phyloP scores from a whole-genome alignment of 345 rosid species.

The Citrus trifoliata region DNA sequence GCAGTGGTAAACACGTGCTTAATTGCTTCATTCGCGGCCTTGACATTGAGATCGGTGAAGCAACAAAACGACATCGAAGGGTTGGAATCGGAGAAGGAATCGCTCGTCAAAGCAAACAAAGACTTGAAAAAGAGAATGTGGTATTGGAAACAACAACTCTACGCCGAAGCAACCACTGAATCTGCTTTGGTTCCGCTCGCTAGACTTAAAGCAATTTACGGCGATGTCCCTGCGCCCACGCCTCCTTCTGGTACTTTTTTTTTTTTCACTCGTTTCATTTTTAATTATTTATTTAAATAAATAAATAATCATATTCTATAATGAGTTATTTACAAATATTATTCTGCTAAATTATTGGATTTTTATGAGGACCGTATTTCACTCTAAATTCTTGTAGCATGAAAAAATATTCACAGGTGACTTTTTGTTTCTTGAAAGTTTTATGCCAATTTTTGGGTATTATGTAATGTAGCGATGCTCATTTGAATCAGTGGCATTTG shows the following conservation, averaged over 20 bases:
- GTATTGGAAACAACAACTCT: slow-evolving; percentile 93
- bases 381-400: background rate
- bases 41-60: slow-evolving; percentile 54
- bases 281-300: too few relatives aligned
- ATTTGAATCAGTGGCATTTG: too few relatives aligned
- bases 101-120: slow-evolving; percentile 54
- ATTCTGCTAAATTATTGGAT: too few relatives aligned
- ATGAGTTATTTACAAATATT: background rate
- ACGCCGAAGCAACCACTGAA: slow-evolving; percentile 57
- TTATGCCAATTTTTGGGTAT: too few relatives aligned
- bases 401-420: background rate
- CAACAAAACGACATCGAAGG: slow-evolving; percentile 63
- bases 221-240: slow-evolving; percentile 35
- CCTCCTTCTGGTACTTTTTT: slow-evolving; percentile 33
- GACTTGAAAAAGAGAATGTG: slow-evolving; percentile 58
- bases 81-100: slow-evolving; percentile 52
- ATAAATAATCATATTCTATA: too few relatives aligned
- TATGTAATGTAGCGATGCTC: too few relatives aligned
- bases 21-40: slow-evolving; percentile 43
- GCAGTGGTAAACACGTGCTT: slow-evolving; percentile 55
- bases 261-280: background rate
- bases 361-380: too few relatives aligned
- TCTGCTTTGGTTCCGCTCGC: slow-evolving; percentile 62
- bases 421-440: too few relatives aligned
- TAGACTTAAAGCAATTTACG: slow-evolving; percentile 68